phyloP scores from a whole-genome alignment of 208 protist genomes.

The Crithidia fasciculata region DNA sequence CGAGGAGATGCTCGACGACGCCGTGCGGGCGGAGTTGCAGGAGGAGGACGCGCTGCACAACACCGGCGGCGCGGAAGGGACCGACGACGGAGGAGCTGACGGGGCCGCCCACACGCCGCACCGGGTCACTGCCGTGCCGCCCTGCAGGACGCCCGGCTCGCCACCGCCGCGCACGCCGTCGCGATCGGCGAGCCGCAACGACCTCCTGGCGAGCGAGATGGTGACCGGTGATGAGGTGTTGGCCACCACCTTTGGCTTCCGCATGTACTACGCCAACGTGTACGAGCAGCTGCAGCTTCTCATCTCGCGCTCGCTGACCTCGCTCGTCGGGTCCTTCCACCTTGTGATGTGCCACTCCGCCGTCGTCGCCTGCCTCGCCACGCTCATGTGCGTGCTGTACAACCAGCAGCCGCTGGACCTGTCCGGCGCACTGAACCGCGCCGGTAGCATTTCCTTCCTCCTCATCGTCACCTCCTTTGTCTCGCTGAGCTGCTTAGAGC shows the following conservation, averaged over 20 bases:
- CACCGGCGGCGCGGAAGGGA: not conserved
- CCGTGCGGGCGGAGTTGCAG: conserved; percentile 67
- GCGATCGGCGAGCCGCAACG: not conserved
- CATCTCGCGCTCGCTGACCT: conserved; percentile 66
- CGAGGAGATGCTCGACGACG: conserved; percentile 80
- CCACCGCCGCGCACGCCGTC: conserved; percentile 16
- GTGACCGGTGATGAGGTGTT: conserved; percentile 50
- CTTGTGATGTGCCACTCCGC: conserved; percentile 83
- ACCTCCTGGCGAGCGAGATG: conserved; percentile 1
- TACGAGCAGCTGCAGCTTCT: conserved; percentile 86
- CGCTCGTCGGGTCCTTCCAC: conserved; percentile 78
- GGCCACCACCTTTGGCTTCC: conserved; percentile 42
- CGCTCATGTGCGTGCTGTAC: conserved; percentile 89
- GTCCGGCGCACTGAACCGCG: conserved; percentile 87
- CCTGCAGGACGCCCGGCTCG: conserved; percentile 26
- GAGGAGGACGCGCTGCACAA: conserved; percentile 32
- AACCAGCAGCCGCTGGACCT: conserved; percentile 78
- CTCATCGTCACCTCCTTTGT: conserved; percentile 88
- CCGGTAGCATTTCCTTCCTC: conserved; percentile 84
- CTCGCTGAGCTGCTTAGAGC: conserved; percentile 88
- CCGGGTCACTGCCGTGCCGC: conserved; percentile 13
- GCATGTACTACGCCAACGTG: conserved; percentile 85
- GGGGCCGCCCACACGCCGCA: too few relatives aligned
- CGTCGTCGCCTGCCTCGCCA: conserved; percentile 73
- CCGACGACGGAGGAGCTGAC: too few relatives aligned